Evolutionary conservation across 2,329 filamentous ascomycete genomes (phyloP), one percentile per base, ranked within the genome.

Genomic region (Fusarium incarnatum): DNA sequence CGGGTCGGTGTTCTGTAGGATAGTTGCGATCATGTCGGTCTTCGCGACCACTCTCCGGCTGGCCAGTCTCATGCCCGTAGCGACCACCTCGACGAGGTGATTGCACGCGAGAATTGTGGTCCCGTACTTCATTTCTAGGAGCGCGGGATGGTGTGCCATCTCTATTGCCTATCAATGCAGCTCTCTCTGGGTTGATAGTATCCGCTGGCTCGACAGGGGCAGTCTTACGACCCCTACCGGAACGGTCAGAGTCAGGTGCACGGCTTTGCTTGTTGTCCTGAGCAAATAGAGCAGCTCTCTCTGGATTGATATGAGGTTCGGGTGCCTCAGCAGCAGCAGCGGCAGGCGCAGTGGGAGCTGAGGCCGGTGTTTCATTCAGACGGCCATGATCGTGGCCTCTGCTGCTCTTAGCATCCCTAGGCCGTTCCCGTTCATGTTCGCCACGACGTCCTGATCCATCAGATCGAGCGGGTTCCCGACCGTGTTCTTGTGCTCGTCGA

Each of bases 301-400:
- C 85, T 2, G 87, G 86, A 64, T 88, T 88, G 72, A 88, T 85
- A 11, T 80, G 79, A 10, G 85, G 85, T 13, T 86, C 87, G 20
- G 79, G 75, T 6, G 71, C 46, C 7, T 77, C 74, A 6, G 67
- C 30, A 16, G 67, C 30, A 16, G 61, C 62, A 37, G 78, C 56
- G 37, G 79, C 70, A 16, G 68, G 62, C 0, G 57, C 50, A 3
- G 80, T 74, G n/a, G 78, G 56, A 30, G 77, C 45, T 16, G 74
- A 64, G n/a, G 74, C 67, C 20, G 76, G 60, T 4, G 73, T 62
- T 11, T 81, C 76, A 34, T 73, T 75, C n/a, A 73, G 54, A 27
- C 72, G 74, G 20, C 75, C 65, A 40, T 77, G 75, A 23, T 80
- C 78, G 20, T 75, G 73, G 18, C 54, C 49, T 44, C 78, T 72